Base-by-base conservation (phyloP, 164 flowering plant genomes). In the Annona squamosa region DNA sequence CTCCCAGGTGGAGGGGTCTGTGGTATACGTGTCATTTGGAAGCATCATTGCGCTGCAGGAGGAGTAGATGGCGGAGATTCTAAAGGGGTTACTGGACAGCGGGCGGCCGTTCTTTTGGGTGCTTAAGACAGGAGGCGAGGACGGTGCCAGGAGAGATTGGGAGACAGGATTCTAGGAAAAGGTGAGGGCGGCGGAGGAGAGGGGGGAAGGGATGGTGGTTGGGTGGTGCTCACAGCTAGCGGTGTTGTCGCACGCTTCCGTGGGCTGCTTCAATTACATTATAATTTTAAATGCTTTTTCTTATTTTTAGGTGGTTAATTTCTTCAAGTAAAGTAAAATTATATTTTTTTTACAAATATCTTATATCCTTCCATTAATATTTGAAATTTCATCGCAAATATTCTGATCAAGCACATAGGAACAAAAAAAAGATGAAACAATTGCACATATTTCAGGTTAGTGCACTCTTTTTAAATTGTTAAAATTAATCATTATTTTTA, bases 261-360 rank as follows among this genome's bases (percentile, higher is more conserved):
- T 79, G 1, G 86, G 84, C 0, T 83, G 84, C 65, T 82, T 86
- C 65, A n/a, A n/a, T n/a, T n/a, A n/a, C n/a, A n/a, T n/a, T n/a
- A n/a, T n/a, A n/a, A n/a, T n/a, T n/a, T n/a, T n/a, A n/a, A n/a
- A n/a, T n/a, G n/a, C n/a, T n/a, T n/a, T n/a, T n/a, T n/a, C n/a
- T n/a, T n/a, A n/a, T n/a, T n/a, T n/a, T n/a, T n/a, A n/a, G n/a
- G n/a, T n/a, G n/a, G n/a, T n/a, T n/a, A n/a, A n/a, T n/a, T n/a
- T n/a, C n/a, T n/a, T n/a, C n/a, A n/a, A n/a, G n/a, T n/a, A n/a
- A n/a, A n/a, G n/a, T n/a, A n/a, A n/a, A n/a, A n/a, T n/a, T n/a
- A n/a, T n/a, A n/a, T n/a, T n/a, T n/a, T n/a, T n/a, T n/a, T n/a
- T n/a, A n/a, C n/a, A n/a, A n/a, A n/a, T n/a, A n/a, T n/a, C n/a